These are phyloP conservation scores for Silene conica DNA, from an alignment of 148 eudicot genomes.

Conservation along the genomic window DNA sequence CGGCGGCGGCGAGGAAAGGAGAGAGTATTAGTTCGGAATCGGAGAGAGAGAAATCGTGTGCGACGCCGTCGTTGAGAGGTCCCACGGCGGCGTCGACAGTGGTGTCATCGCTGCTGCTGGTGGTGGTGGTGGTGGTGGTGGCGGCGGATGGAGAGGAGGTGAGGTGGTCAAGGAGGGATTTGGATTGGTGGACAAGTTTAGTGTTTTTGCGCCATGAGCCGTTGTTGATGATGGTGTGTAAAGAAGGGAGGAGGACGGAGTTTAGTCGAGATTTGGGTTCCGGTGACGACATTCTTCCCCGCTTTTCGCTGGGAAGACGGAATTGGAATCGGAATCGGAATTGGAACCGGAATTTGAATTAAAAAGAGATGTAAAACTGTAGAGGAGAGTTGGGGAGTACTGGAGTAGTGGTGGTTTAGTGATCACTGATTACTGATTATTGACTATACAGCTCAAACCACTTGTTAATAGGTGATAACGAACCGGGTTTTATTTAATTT, in stretches of 20 bases:
- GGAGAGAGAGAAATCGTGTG: constrained; percentile 44
- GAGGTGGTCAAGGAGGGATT: constrained; percentile 59
- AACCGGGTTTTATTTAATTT: too few relatives aligned
- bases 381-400: neutral
- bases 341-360: neutral
- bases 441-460: too few relatives aligned
- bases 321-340: neutral
- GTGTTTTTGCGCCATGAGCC: constrained; percentile 88
- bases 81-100: constrained; percentile 29
- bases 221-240: constrained; percentile 77
- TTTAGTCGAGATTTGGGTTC: constrained; percentile 92
- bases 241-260: constrained; percentile 54
- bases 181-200: constrained; percentile 64
- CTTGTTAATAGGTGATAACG: too few relatives aligned
- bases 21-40: constrained; percentile 68
- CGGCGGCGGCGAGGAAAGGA: constrained; percentile 56
- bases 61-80: constrained; percentile 50
- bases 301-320: neutral
- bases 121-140: constrained; percentile 14
- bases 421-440: too few relatives aligned
- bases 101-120: too few relatives aligned
- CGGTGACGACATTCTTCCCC: constrained; percentile 85
- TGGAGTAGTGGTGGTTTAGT: neutral
- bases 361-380: neutral
- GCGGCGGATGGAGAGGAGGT: constrained; percentile 23